A percentile compares a stretch with the other conserved stretches of the same genome.
Evolutionary conservation across 345 rosid genomes (phyloP).

Genomic region (Brassica incana): DNA sequence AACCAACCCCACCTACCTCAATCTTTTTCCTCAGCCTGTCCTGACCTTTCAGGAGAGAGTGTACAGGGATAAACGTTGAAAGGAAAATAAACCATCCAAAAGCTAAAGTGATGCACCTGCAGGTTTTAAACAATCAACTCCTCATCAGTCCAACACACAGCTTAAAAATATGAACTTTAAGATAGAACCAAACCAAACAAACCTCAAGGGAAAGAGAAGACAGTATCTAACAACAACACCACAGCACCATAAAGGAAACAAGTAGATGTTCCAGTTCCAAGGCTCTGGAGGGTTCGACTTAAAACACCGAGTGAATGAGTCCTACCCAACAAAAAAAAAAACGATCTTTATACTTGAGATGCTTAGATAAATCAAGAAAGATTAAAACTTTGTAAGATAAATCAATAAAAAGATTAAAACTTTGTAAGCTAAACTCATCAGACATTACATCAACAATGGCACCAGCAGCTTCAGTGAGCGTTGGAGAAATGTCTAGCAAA

Average conservation of each 20-base stretch:
- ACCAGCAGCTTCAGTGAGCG: constrained; percentile 90
- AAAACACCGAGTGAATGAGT: constrained; percentile 82
- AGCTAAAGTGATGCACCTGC: constrained; percentile 75
- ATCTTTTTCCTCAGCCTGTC: constrained; percentile 75
- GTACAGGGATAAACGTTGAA: constrained; percentile 72
- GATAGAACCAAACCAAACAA: neutral
- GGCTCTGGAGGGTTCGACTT: constrained; percentile 90
- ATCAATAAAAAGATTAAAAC: neutral
- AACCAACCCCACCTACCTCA: constrained; percentile 68
- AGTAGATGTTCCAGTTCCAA: constrained; percentile 89
- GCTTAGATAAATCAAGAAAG: neutral
- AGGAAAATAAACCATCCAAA: constrained; percentile 94
- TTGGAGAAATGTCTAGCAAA: constrained; percentile 80
- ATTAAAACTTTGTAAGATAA: neutral
- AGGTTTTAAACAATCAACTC: constrained; percentile 9
- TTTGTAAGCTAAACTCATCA: neutral
- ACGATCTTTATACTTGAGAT: neutral
- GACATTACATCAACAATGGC: constrained; percentile 78
- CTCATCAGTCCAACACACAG: neutral
- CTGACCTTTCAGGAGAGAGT: constrained; percentile 70
- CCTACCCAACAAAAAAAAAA: constrained; percentile 42
- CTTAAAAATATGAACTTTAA: neutral
- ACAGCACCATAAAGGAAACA: constrained; percentile 83
- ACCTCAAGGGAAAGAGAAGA: constrained; percentile 80
- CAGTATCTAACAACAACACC: constrained; percentile 78